Conservation (phyloP, 2,329 filamentous ascomycete species). For the Chrysoporthe cubensis region DNA sequence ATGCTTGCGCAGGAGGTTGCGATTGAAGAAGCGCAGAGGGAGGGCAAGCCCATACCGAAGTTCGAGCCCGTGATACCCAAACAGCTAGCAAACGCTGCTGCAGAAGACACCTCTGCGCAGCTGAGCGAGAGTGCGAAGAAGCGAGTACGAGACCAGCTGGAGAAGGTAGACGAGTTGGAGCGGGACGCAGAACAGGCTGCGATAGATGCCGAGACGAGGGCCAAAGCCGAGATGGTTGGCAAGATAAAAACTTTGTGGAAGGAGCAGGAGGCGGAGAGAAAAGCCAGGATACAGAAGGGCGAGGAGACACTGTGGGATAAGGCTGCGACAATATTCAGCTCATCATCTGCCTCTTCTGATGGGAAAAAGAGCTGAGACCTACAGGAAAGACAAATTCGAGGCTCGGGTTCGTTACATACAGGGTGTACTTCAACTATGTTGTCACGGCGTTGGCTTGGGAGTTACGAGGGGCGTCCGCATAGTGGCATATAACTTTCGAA, state of each 20-base stretch:
- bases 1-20: conserved; percentile 81
- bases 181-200: conserved; percentile 66
- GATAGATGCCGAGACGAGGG: conserved; percentile 63
- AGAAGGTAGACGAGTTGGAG: conserved; percentile 62
- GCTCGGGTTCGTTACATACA: background rate
- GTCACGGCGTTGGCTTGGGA: background rate
- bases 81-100: conserved; percentile 31
- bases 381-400: background rate
- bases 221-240: conserved; percentile 62
- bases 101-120: conserved; percentile 30
- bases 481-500: background rate
- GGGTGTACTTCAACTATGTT: background rate
- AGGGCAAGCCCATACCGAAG: conserved; percentile 60
- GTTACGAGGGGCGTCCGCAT: background rate
- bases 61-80: conserved; percentile 61
- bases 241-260: conserved; percentile 59
- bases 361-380: conserved; percentile 20
- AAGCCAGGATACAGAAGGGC: conserved; percentile 61
- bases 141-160: conserved; percentile 57
- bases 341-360: conserved; percentile 12
- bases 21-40: conserved; percentile 70
- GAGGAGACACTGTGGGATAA: conserved; percentile 50
- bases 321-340: conserved; percentile 39
- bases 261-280: conserved; percentile 57
- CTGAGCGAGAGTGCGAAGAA: conserved; percentile 54